Conservation (phyloP, 257 asterid species). For the Lavandula angustifolia region DNA sequence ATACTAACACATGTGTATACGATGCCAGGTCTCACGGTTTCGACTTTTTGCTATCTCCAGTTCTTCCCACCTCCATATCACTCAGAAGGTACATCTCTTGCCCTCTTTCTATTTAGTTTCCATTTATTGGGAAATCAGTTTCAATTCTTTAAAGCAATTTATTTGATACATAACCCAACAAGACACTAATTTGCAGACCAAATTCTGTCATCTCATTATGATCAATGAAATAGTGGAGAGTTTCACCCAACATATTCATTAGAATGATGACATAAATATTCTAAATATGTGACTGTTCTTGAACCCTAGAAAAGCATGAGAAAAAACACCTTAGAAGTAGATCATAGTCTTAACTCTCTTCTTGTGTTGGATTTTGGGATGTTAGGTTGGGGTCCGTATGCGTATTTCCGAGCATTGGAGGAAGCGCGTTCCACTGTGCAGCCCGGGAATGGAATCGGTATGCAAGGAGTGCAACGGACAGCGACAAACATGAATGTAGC, state of each 20-base stretch:
- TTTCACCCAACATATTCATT: background rate
- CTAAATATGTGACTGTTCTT: background rate
- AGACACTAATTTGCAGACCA: too few relatives aligned
- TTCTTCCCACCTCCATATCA: constrained; percentile 83
- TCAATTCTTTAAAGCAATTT: background rate
- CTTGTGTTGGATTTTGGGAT: background rate
- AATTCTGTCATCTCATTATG: too few relatives aligned
- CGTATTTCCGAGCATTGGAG: constrained; percentile 72
- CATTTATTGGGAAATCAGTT: background rate
- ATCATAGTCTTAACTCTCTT: too few relatives aligned
- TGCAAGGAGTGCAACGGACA: constrained; percentile 37
- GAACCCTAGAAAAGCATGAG: too few relatives aligned
- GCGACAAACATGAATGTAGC: constrained; percentile 12
- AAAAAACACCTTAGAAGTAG: too few relatives aligned
- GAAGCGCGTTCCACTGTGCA: constrained; percentile 38
- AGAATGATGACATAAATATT: too few relatives aligned
- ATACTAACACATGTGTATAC: constrained; percentile 1
- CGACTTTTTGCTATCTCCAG: constrained; percentile 82
- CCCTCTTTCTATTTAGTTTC: background rate
- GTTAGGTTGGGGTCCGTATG: constrained; percentile 78
- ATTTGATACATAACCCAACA: too few relatives aligned
- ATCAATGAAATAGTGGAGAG: background rate
- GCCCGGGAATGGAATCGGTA: constrained; percentile 35
- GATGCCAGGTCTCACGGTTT: constrained; percentile 56
- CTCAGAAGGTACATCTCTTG: constrained; percentile 48